phyloP scores from a whole-genome alignment of 1,139 yeast species.

The Hanseniaspora sp. region DNA sequence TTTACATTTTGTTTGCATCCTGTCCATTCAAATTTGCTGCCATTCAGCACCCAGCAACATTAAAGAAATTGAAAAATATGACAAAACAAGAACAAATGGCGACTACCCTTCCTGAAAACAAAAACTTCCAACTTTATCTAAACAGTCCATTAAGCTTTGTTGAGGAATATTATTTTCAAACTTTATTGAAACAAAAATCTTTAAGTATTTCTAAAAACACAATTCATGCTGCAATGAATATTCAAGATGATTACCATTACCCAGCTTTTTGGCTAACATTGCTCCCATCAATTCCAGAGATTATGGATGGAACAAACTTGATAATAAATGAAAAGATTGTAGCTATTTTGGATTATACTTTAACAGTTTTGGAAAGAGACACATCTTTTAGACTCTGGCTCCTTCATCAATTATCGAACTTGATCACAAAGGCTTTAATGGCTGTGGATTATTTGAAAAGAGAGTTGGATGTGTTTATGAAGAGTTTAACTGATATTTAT shows the following conservation, averaged over 20 bases:
- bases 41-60: slow-evolving; percentile 31
- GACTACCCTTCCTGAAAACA: slow-evolving; percentile 17
- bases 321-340: neutral
- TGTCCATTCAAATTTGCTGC: slow-evolving; percentile 72
- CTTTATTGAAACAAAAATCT: slow-evolving; percentile 15
- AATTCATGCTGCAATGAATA: slow-evolving; percentile 17
- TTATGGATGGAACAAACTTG: neutral
- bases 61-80: slow-evolving; percentile 2
- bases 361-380: slow-evolving; percentile 7
- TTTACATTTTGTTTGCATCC: slow-evolving; percentile 73
- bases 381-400: slow-evolving; percentile 13
- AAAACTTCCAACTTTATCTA: slow-evolving; percentile 22
- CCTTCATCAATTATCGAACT: slow-evolving; percentile 18
- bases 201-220: slow-evolving; percentile 15
- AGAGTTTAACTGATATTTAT: slow-evolving; percentile 1
- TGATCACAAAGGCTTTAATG: slow-evolving; percentile 20
- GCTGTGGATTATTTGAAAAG: slow-evolving; percentile 19
- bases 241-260: slow-evolving; percentile 15
- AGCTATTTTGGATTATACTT: neutral
- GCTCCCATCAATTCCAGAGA: neutral
- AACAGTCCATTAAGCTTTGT: slow-evolving; percentile 23
- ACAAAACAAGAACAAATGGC: slow-evolving; percentile 4
- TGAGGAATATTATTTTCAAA: slow-evolving; percentile 22
- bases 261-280: slow-evolving; percentile 17
- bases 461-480: slow-evolving; percentile 18